Evolutionary conservation across 176 grass and related monocot species (phyloP), one percentile per base, ranked within the genome.

Genomic region (Oryza nivara): DNA sequence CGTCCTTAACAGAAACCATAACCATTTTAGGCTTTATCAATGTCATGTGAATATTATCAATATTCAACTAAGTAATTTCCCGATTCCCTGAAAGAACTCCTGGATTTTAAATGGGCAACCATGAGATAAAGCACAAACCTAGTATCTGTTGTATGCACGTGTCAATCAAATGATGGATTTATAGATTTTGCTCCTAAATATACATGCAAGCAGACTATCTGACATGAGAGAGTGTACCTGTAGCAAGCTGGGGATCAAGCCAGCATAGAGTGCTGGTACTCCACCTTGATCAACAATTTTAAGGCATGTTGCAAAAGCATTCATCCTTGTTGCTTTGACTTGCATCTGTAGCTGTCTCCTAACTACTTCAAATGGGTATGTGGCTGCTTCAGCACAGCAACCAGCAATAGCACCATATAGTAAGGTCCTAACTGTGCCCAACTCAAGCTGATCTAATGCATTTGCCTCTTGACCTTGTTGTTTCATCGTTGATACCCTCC

Each of bases 201-300:
- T 80, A 64, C 38, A 9, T 83, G 38, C 26, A 82, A 78, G 41
- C 60, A 25, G 12, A 70, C 65, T 75, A 22, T 79, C 69, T 79
- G 67, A 63, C 70, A 35, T 28, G 65, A 65, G 25, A 72, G 71
- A 66, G 75, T 68, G 61, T 91, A 99, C 97, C 93, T 99, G 97
- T 86, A 99, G 74, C 84, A 99, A 88, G 82, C 97, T 99, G 52
- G 97, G 97, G 72, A 99, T 94, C 90, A 99, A 63, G n/a, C 97
- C 97, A 44, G 82, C 92, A 46, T 99, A 99, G 7, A 99, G 97
- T 74, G 93, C 97, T 9, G 97, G 93, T 25, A 99, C 77, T 60
- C 97, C 93, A 68, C 97, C 97, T 82, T 94, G 90, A 86, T 99
- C 97, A 25, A 99, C 88, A 82, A 99, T 94, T 72, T 94, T 96